phyloP scores from a whole-genome alignment of 495 filamentous ascomycete genomes.

The Monascus purpureus region DNA sequence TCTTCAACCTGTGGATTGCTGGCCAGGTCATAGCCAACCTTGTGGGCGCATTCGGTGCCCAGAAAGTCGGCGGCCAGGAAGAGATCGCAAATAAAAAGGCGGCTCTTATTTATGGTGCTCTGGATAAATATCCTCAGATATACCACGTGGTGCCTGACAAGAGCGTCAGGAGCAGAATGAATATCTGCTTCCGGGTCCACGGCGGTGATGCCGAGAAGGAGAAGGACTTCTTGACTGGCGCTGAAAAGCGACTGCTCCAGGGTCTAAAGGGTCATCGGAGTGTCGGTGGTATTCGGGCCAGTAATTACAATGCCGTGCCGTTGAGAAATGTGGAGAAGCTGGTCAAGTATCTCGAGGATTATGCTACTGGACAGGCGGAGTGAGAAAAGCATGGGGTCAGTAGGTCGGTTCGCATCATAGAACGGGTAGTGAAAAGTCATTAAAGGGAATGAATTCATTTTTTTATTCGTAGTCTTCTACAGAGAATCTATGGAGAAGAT shows the following conservation, averaged over 20 bases:
- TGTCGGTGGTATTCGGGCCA: constrained; percentile 45
- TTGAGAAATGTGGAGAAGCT: constrained; percentile 46
- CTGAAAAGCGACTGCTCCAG: constrained; percentile 44
- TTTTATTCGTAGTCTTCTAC: too few relatives aligned
- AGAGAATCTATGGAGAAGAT: too few relatives aligned
- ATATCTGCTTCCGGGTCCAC: constrained; percentile 75
- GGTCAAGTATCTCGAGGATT: constrained; percentile 43
- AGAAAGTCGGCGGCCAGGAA: constrained; percentile 60
- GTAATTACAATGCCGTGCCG: constrained; percentile 49
- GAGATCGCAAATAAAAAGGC: constrained; percentile 59
- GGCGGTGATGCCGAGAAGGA: constrained; percentile 48
- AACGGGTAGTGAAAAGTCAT: too few relatives aligned
- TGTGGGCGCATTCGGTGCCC: constrained; percentile 39
- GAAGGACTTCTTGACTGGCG: constrained; percentile 63
- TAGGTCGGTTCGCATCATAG: background rate
- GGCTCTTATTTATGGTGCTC: constrained; percentile 51
- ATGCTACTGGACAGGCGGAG: constrained; percentile 29
- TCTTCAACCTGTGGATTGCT: constrained; percentile 82
- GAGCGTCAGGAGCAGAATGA: constrained; percentile 68
- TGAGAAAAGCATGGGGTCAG: background rate
- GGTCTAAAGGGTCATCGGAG: constrained; percentile 76
- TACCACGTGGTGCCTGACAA: constrained; percentile 65
- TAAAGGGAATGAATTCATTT: too few relatives aligned
- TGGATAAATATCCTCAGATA: constrained; percentile 55
- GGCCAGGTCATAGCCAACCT: constrained; percentile 66